Evolutionary conservation across 306 rosid genomes (phyloP).

Genomic region (Quercus ilex): DNA sequence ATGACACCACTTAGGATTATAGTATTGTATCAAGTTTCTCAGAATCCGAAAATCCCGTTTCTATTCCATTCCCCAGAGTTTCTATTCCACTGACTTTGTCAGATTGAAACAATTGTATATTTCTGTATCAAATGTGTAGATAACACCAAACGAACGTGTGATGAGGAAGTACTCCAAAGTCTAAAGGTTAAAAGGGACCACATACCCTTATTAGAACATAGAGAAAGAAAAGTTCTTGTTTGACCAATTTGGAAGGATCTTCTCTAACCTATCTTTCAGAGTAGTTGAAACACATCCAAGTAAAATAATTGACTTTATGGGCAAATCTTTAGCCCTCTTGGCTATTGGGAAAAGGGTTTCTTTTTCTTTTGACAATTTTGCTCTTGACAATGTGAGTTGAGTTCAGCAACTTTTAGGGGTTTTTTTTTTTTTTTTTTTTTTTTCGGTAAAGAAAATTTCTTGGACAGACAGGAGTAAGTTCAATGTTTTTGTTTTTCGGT

Average conservation of each 20-base stretch:
- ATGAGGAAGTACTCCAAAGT: slow-evolving; percentile 3
- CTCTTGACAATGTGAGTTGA: neutral
- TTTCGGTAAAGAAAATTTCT: neutral
- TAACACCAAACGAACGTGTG: slow-evolving; percentile 48
- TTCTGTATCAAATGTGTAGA: slow-evolving; percentile 31
- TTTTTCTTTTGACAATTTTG: neutral
- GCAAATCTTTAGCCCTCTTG: neutral
- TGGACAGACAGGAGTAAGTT: neutral
- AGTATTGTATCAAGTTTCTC: slow-evolving; percentile 50
- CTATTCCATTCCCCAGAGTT: slow-evolving; percentile 99
- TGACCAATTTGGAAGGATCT: slow-evolving; percentile 1
- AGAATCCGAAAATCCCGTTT: slow-evolving; percentile 88
- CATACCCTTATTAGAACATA: slow-evolving; percentile 25
- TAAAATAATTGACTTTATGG: neutral
- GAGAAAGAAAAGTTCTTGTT: slow-evolving; percentile 4
- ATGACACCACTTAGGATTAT: slow-evolving; percentile 32
- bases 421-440: neutral
- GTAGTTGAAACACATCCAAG: neutral
- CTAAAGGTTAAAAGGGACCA: slow-evolving; percentile 46
- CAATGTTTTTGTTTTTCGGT: neutral
- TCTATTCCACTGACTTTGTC: slow-evolving; percentile 96
- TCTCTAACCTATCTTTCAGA: neutral
- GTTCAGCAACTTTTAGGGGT: neutral
- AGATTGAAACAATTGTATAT: slow-evolving; percentile 25
- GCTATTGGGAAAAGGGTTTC: neutral